A percentile compares a stretch with the other conserved stretches of the same genome.
These are phyloP conservation scores for Trypanosoma rangeli DNA, from an alignment of 208 protist species.

Conservation along the genomic window DNA sequence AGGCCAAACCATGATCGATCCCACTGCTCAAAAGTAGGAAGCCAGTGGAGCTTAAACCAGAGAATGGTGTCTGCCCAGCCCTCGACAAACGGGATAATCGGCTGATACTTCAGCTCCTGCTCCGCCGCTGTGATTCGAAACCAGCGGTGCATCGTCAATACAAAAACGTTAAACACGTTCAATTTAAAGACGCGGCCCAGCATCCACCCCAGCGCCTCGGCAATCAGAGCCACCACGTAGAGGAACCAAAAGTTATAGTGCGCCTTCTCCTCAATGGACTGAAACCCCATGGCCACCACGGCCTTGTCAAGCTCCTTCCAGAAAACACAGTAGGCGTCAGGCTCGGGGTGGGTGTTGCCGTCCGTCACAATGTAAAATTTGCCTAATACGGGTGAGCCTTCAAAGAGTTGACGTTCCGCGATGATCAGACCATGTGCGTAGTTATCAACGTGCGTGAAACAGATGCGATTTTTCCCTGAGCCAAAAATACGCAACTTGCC, in stretches of 20 bases:
- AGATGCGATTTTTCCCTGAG: slow-evolving; percentile 92
- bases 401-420: slow-evolving; percentile 87
- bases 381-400: slow-evolving; percentile 86
- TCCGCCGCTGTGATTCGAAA: slow-evolving; percentile 91
- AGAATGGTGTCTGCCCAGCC: slow-evolving; percentile 89
- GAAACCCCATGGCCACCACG: slow-evolving; percentile 87
- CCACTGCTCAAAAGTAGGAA: slow-evolving; percentile 78
- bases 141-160: slow-evolving; percentile 96
- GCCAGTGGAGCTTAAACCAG: slow-evolving; percentile 91
- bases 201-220: slow-evolving; percentile 71
- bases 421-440: slow-evolving; percentile 95
- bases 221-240: slow-evolving; percentile 78
- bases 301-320: slow-evolving; percentile 93
- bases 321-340: slow-evolving; percentile 88
- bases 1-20: slow-evolving; percentile 75
- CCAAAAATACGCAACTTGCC: slow-evolving; percentile 94
- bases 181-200: slow-evolving; percentile 88
- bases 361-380: slow-evolving; percentile 97
- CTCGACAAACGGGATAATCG: slow-evolving; percentile 86
- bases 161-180: slow-evolving; percentile 93
- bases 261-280: slow-evolving; percentile 72
- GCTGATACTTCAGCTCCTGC: slow-evolving; percentile 82
- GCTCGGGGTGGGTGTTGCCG: slow-evolving; percentile 88
- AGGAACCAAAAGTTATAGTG: slow-evolving; percentile 92
- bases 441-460: slow-evolving; percentile 96